Base-by-base conservation (phyloP, 306 rosid species). In the Neltuma alba region DNA sequence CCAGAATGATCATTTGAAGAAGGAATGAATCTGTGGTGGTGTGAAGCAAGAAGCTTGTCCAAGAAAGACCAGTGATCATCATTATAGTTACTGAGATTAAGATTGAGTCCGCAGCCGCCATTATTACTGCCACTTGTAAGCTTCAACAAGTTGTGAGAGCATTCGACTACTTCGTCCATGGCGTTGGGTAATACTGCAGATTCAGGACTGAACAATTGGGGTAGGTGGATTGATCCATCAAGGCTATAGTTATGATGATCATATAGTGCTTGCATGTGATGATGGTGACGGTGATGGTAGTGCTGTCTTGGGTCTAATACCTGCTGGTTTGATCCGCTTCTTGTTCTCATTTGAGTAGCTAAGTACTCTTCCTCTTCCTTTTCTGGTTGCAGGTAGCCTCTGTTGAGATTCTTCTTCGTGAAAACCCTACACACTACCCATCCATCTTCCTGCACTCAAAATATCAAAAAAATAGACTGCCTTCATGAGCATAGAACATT, bases 201-300 rank as follows among this genome's bases (percentile, higher is more conserved):
- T 70, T 94, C 98, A 21, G 92, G 97, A 69, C 95, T 91, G 85
- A 92, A 89, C 68, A 94, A 67, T 77, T 91, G 99, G 1, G 99
- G 99, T 5, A 94, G 90, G 73, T 94, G 97, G 87, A 89, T 85
- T 48, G 94, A 86, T 0, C 87, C 90, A 72, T 92, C 97, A 47
- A 91, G 88, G 73, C 41, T 55, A 23, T 60, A 4, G 14, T 60
- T 28, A 12, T 60, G 41, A 37, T 37, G 9, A 13, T 25, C 64
- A 11, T 57, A 7, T 7, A 84, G 78, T 38, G 85, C 80, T 85
- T 84, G 94, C 40, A 25, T 30, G 50, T 60, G 65, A 28, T 10
- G 65, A 28, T 27, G 20, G 5, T 60, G 37, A n/a, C n/a, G n/a
- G n/a, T n/a, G n/a, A n/a, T n/a, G n/a, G n/a, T n/a, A n/a, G n/a